Evolutionary conservation across 2,329 filamentous ascomycete species (phyloP), one percentile per base, ranked within the genome.

Genomic region (Arthrinium puccinioides): DNA sequence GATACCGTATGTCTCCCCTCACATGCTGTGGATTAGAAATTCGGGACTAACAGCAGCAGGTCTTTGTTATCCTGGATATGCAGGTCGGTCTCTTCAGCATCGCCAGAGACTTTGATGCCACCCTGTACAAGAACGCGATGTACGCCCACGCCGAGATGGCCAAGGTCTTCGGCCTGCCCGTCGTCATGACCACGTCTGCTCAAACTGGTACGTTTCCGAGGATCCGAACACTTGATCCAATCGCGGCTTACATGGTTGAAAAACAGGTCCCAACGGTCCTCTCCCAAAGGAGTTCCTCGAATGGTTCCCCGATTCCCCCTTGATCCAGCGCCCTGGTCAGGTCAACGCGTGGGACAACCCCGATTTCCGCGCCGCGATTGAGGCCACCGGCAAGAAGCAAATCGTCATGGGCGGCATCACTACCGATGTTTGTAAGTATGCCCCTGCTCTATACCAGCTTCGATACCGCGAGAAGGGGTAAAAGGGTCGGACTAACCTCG

Each of bases 281-380:
- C 62, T 87, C 2, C 78, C 82, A 9, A 76, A 80, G 49, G 83
- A 86, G 50, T 82, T 88, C 44, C 55, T 74, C 5, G 68, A 78
- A 10, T 72, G 80, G 73, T 79, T 84, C 52, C 83, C 83, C 19
- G 61, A 74, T 31, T 75, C 79, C 0, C 74, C 83, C 1, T 62
- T 86, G 9, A 74, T 88, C 52, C 66, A 71, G 48, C 76, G 84
- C 24, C 70, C 81, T 43, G 83, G 84, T 26, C 79, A 88, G 53
- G 82, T 88, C 50, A 74, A 87, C 52, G 83, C 84, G 3, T 87
- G 82, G 84, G 84, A 88, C 53, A 87, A 85, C 48, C 47, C 69
- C 3, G 74, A 83, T 0, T 87, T 88, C 64, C 71, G 72, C 24
- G 66, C 65, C 2, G 82, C 84, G 2, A 69, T 88, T 43, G 61